A percentile compares a stretch with the other conserved stretches of the same genome.
These are phyloP conservation scores for Aspergillus egyptiacus DNA, from an alignment of 495 filamentous ascomycete genomes.

Conservation along the genomic window DNA sequence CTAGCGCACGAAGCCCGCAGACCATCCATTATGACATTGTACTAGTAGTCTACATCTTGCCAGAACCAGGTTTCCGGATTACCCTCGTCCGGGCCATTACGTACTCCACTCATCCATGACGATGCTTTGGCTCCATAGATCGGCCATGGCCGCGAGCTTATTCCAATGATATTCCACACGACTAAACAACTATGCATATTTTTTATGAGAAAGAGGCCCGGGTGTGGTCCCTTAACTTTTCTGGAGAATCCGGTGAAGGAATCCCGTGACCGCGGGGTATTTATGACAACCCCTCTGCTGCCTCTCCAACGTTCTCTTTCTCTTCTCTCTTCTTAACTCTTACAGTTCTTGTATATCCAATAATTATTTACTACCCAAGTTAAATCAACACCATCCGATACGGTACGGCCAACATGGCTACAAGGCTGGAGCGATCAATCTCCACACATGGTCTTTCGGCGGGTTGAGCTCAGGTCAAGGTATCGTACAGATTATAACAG, in stretches of 20 bases:
- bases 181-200: background rate
- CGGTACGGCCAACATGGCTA: conserved; percentile 37
- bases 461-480: conserved; percentile 47
- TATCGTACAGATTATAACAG: conserved; percentile 49
- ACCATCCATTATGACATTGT: too few species aligned
- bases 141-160: background rate
- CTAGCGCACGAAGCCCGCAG: too few species aligned
- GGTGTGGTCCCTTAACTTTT: background rate
- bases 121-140: background rate
- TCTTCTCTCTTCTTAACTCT: conserved; percentile 11
- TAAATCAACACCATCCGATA: conserved; percentile 1
- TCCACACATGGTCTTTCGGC: conserved; percentile 22
- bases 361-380: background rate
- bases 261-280: conserved; percentile 9
- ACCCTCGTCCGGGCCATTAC: conserved; percentile 8
- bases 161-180: conserved; percentile 2
- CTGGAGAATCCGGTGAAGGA: conserved; percentile 2
- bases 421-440: conserved; percentile 24
- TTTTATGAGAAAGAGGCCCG: background rate
- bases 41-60: too few species aligned
- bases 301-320: conserved; percentile 8
- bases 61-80: conserved; percentile 1
- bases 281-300: conserved; percentile 17
- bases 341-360: conserved; percentile 2
- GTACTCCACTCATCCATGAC: background rate